phyloP scores from a whole-genome alignment of 306 rosid species.

The Ormosia emarginata region DNA sequence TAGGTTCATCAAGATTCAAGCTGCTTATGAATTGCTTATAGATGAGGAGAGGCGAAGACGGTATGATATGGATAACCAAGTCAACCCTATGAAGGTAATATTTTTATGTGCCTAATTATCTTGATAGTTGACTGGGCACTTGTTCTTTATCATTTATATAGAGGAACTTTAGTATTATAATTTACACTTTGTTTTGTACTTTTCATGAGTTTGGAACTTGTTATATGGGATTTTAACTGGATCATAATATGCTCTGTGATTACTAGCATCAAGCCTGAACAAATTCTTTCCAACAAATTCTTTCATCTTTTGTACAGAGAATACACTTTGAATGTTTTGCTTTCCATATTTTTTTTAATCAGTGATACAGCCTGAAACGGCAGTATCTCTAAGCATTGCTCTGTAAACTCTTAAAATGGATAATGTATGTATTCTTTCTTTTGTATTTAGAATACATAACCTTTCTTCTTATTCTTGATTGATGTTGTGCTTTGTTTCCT shows the following conservation, averaged over 20 bases:
- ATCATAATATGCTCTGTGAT: not conserved
- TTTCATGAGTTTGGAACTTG: not conserved
- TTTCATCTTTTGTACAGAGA: slow-evolving; percentile 3
- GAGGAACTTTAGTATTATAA: not conserved
- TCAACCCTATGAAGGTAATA: slow-evolving; percentile 88
- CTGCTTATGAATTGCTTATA: slow-evolving; percentile 86
- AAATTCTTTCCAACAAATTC: not conserved
- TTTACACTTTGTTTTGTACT: not conserved
- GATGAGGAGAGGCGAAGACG: slow-evolving; percentile 63
- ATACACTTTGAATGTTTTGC: not conserved
- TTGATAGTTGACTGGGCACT: not conserved
- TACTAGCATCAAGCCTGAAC: not conserved
- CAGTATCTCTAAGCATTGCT: not conserved
- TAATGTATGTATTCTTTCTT: not conserved
- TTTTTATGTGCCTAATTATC: slow-evolving; percentile 2
- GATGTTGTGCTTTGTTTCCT: slow-evolving; percentile 21
- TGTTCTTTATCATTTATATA: not conserved
- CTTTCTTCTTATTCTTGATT: not conserved
- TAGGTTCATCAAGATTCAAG: slow-evolving; percentile 94
- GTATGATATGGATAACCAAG: slow-evolving; percentile 81
- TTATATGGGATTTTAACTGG: not conserved
- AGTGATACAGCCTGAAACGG: not conserved
- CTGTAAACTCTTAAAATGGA: slow-evolving; percentile 5
- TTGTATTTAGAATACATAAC: not conserved
- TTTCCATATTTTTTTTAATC: not conserved